Conservation (phyloP, 1,284 basidiomycete species). For the Melampsora americana region DNA sequence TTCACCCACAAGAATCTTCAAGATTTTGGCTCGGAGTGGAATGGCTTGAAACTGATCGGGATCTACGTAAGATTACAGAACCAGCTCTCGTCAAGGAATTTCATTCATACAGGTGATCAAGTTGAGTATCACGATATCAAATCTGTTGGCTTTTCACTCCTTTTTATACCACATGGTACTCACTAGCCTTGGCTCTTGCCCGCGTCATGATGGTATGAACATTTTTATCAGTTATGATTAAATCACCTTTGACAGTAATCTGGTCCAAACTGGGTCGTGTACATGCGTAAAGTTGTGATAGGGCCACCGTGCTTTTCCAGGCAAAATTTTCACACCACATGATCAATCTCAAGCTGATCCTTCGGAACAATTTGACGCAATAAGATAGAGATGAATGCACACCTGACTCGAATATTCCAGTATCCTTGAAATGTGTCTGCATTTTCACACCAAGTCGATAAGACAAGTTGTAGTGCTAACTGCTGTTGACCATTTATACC, state of each 20-base stretch:
- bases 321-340: not conserved
- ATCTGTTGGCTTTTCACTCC: not conserved
- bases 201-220: conserved; percentile 59
- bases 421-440: conserved; percentile 89
- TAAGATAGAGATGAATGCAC: conserved; percentile 36
- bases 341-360: no score
- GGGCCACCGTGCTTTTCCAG: conserved; percentile 64
- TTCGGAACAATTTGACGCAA: no score
- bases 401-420: conserved; percentile 78
- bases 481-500: conserved; percentile 58
- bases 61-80: not conserved
- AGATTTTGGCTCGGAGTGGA: conserved; percentile 4
- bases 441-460: conserved; percentile 88
- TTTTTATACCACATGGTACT: not conserved
- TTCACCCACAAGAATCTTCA: conserved; percentile 7
- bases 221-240: conserved; percentile 74
- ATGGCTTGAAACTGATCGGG: not conserved
- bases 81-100: not conserved
- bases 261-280: conserved; percentile 65
- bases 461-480: conserved; percentile 71
- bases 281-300: conserved; percentile 71
- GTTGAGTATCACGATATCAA: not conserved
- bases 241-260: conserved; percentile 82
- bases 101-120: not conserved
- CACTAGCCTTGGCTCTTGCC: conserved; percentile 15